These are phyloP conservation scores for Salix koriyanagi DNA, from an alignment of 345 rosid species.

Conservation along the genomic window DNA sequence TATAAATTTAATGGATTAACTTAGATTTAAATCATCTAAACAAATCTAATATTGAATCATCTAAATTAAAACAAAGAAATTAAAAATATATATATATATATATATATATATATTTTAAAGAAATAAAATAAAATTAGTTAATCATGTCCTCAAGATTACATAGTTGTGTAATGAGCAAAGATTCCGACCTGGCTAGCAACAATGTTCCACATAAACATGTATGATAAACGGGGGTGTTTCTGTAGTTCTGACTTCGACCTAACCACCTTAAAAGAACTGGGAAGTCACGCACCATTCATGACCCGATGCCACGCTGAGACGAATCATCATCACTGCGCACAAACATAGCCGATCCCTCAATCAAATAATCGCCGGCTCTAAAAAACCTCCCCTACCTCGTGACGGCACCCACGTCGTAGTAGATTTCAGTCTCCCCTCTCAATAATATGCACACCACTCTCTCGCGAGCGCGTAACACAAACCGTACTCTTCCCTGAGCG, in stretches of 20 bases:
- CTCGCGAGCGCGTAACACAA: background rate
- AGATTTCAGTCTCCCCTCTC: background rate
- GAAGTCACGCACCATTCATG: slow-evolving; percentile 10
- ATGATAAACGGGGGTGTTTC: background rate
- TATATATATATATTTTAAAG: too few relatives aligned
- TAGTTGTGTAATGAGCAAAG: too few relatives aligned
- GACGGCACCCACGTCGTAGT: background rate
- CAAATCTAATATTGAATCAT: too few relatives aligned
- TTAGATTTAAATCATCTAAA: too few relatives aligned
- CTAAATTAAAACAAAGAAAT: too few relatives aligned
- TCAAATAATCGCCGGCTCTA: slow-evolving; percentile 6
- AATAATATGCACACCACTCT: background rate
- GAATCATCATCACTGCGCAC: background rate
- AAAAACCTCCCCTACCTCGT: background rate
- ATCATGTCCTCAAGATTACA: too few relatives aligned
- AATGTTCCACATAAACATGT: too few relatives aligned
- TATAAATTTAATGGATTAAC: too few relatives aligned
- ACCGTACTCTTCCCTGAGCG: background rate
- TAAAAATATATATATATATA: too few relatives aligned
- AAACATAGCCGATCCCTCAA: too few relatives aligned
- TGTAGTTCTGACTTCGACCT: background rate
- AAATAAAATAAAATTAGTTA: too few relatives aligned
- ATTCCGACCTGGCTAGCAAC: too few relatives aligned
- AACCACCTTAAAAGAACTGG: background rate
- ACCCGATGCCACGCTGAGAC: background rate